Percentiles rank a stretch among this genome's conserved stretches.
These are phyloP conservation scores for Striga asiatica DNA, from an alignment of 257 asterid genomes.

Conservation along the genomic window DNA sequence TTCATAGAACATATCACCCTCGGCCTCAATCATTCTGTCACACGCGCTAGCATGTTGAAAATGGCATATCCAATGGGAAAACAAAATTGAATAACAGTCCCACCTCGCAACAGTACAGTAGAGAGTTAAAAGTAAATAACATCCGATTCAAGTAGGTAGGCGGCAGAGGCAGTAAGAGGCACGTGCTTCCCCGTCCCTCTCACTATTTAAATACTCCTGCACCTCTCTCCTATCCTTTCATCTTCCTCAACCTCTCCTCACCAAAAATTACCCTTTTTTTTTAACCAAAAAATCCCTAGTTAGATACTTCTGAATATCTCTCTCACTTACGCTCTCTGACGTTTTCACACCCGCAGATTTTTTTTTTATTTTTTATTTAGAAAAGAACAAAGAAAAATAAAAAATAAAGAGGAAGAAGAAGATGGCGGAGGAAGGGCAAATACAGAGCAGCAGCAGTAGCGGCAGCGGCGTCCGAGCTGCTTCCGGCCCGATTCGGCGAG, in stretches of 20 bases:
- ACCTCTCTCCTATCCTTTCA: conserved; percentile 1
- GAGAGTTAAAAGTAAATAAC: background rate
- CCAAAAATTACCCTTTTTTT: no score
- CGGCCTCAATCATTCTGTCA: no score
- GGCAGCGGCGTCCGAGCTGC: conserved; percentile 28
- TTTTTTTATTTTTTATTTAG: no score
- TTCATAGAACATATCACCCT: no score
- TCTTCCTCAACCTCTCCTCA: conserved; percentile 7
- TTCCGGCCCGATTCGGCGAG: conserved; percentile 43
- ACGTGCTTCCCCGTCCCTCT: conserved; percentile 30
- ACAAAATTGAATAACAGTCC: no score
- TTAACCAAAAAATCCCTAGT: no score
- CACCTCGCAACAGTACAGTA: no score
- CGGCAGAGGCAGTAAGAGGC: conserved; percentile 17
- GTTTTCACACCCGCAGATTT: background rate
- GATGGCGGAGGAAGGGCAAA: conserved; percentile 42
- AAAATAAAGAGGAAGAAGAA: no score
- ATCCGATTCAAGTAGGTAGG: background rate
- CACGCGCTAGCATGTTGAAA: no score
- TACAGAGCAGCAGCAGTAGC: conserved; percentile 19
- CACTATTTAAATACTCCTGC: conserved; percentile 31
- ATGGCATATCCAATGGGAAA: no score
- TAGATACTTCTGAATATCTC: conserved; percentile 23
- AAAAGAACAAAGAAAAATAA: no score
- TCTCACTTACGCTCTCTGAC: background rate